These are phyloP conservation scores for Trichothecium roseum DNA, from an alignment of 2,329 filamentous ascomycete species.

Conservation along the genomic window DNA sequence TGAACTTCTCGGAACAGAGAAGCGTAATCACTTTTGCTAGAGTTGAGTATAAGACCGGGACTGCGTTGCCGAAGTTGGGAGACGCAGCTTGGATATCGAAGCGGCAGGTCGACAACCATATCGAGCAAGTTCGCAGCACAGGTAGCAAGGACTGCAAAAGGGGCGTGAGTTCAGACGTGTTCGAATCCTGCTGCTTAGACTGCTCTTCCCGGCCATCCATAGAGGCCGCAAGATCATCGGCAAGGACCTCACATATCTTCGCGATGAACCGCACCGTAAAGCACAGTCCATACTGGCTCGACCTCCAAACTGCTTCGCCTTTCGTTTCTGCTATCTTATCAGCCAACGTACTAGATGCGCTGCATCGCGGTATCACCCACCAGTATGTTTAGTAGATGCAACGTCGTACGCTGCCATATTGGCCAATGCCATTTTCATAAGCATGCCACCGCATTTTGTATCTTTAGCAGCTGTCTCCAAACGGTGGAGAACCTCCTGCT, in stretches of 20 bases:
- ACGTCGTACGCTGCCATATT: slow-evolving; percentile 79
- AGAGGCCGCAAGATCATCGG: slow-evolving; percentile 49
- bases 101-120: slow-evolving; percentile 40
- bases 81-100: slow-evolving; percentile 34
- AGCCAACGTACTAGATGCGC: slow-evolving; percentile 5
- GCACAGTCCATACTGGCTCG: slow-evolving; percentile 57
- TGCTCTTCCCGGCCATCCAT: slow-evolving; percentile 11
- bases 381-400: slow-evolving; percentile 30
- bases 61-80: slow-evolving; percentile 31
- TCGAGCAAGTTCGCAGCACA: slow-evolving; percentile 40
- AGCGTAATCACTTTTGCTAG: slow-evolving; percentile 36
- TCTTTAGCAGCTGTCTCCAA: slow-evolving; percentile 64
- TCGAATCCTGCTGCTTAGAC: slow-evolving; percentile 9
- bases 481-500: slow-evolving; percentile 74
- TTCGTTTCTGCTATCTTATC: slow-evolving; percentile 29
- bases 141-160: slow-evolving; percentile 33
- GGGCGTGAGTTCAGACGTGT: slow-evolving; percentile 20
- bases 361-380: slow-evolving; percentile 16
- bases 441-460: slow-evolving; percentile 48
- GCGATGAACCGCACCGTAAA: slow-evolving; percentile 73
- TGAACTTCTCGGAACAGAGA: slow-evolving; percentile 34
- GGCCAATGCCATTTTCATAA: slow-evolving; percentile 73
- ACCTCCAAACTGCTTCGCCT: slow-evolving; percentile 31
- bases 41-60: slow-evolving; percentile 34
- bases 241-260: slow-evolving; percentile 58